Evolutionary conservation across 2,329 filamentous ascomycete genomes (phyloP).

Genomic region (Aspergillus pseudonomiae): DNA sequence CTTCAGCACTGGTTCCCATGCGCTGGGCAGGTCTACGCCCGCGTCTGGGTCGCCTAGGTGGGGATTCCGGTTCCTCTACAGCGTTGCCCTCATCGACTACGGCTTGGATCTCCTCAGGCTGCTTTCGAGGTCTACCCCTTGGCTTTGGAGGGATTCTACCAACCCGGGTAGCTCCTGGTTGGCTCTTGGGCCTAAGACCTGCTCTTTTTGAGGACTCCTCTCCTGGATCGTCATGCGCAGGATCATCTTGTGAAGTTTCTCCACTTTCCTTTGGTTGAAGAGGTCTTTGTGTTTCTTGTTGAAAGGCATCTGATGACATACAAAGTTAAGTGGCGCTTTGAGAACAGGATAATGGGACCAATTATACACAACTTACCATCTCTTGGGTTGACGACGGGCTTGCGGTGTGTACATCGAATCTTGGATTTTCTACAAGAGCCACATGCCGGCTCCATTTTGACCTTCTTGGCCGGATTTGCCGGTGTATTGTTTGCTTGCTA

Average conservation of each 20-base stretch:
- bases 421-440: slow-evolving; percentile 27
- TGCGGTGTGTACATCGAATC: slow-evolving; percentile 31
- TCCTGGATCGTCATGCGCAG: too few relatives aligned
- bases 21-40: neutral
- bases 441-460: slow-evolving; percentile 22
- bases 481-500: neutral
- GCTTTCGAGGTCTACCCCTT: neutral
- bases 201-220: neutral
- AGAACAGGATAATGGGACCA: too few relatives aligned
- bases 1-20: neutral
- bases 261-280: neutral
- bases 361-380: neutral
- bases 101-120: neutral
- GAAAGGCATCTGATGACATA: neutral
- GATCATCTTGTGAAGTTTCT: neutral
- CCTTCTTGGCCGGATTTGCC: slow-evolving; percentile 2
- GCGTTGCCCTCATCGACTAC: neutral
- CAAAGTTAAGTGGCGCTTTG: neutral
- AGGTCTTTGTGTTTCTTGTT: neutral
- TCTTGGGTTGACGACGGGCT: neutral
- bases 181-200: neutral
- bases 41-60: neutral
- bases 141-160: neutral
- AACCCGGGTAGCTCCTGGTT: neutral
- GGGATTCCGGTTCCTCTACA: neutral